A percentile compares a stretch with the other conserved stretches of the same genome.
Evolutionary conservation across 495 filamentous ascomycete species (phyloP).

Genomic region (Bryoglossum gracile): DNA sequence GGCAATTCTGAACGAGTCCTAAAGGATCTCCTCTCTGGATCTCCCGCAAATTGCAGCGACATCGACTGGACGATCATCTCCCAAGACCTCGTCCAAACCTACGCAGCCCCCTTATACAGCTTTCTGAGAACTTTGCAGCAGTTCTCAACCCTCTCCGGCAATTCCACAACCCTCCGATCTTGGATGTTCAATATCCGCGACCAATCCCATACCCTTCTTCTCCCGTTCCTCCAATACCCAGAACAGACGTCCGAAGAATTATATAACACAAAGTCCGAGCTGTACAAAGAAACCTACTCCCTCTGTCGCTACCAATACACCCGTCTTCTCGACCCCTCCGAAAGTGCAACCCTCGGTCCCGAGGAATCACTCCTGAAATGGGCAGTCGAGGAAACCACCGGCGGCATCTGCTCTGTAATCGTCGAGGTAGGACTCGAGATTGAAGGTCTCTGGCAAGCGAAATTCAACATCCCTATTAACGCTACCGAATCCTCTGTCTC

Average conservation of each 20-base stretch:
- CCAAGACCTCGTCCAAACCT: constrained; percentile 25
- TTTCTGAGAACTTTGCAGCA: constrained; percentile 10
- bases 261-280: constrained; percentile 9
- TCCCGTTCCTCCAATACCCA: constrained; percentile 23
- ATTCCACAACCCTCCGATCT: neutral
- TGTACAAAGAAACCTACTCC: constrained; percentile 22
- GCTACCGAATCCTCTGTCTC: neutral
- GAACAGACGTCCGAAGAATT: constrained; percentile 1
- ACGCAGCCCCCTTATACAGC: constrained; percentile 3
- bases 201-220: constrained; percentile 21
- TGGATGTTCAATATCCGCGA: constrained; percentile 16
- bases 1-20: constrained; percentile 22
- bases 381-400: constrained; percentile 25
- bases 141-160: neutral
- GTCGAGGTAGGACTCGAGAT: constrained; percentile 25
- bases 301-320: constrained; percentile 25
- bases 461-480: constrained; percentile 8
- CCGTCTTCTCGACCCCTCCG: constrained; percentile 18
- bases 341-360: constrained; percentile 11
- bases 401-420: constrained; percentile 26
- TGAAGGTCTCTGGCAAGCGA: constrained; percentile 21
- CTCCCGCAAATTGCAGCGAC: constrained; percentile 19
- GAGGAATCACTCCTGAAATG: constrained; percentile 21
- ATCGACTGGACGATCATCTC: constrained; percentile 28
- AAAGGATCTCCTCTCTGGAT: constrained; percentile 2